These are phyloP conservation scores for Diaporthe helianthi DNA, from an alignment of 2,329 filamentous ascomycete genomes.

Conservation along the genomic window DNA sequence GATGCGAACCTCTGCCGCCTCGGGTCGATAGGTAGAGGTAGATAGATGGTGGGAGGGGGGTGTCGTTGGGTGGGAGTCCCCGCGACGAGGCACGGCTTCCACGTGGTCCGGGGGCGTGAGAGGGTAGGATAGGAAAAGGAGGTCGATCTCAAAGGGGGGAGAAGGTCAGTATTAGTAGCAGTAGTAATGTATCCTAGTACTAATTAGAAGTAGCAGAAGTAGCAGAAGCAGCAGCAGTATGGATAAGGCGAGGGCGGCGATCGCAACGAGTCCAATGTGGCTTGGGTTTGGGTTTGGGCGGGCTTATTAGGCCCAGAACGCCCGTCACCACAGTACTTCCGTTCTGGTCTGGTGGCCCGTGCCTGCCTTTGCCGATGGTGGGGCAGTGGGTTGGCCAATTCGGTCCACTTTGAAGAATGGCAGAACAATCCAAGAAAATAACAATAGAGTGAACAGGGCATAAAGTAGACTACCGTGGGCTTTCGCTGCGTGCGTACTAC, in stretches of 20 bases:
- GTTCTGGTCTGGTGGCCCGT: no score
- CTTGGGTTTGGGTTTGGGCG: slow-evolving; percentile 6
- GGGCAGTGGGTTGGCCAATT: no score
- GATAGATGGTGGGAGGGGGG: neutral
- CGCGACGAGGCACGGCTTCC: slow-evolving; percentile 4
- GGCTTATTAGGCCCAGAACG: no score
- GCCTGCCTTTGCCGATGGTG: no score
- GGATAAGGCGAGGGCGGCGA: slow-evolving; percentile 14
- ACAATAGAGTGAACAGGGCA: no score
- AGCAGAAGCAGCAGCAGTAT: neutral
- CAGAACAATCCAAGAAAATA: no score
- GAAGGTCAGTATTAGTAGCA: neutral
- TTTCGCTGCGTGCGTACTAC: no score
- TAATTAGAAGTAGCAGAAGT: neutral
- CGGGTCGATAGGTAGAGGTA: neutral
- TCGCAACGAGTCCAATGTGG: slow-evolving; percentile 18
- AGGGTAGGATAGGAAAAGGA: neutral
- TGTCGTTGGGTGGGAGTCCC: neutral
- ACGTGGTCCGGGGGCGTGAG: neutral
- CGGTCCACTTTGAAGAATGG: no score
- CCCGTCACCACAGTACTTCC: no score
- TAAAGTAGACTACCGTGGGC: no score
- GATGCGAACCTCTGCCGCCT: slow-evolving; percentile 6
- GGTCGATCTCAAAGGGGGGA: neutral
- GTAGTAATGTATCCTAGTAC: neutral